Conservation (phyloP, 2,329 filamentous ascomycete species). For the Aspergillus bombycis region DNA sequence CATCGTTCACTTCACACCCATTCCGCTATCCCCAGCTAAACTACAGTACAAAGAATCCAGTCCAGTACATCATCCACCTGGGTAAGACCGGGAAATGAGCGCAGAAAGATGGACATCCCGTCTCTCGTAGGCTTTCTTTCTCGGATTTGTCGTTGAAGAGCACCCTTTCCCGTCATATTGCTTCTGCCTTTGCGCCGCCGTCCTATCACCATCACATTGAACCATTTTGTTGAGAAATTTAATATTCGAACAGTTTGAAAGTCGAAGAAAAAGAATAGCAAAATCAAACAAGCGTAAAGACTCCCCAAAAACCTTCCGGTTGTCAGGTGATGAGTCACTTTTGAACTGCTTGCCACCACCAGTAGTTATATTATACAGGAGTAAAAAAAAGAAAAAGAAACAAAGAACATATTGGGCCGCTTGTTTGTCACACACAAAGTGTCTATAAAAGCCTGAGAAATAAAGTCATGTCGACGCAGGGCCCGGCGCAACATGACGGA, state of each 20-base stretch:
- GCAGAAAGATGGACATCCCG: conserved; percentile 16
- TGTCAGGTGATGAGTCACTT: conserved; percentile 23
- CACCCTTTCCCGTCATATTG: not conserved
- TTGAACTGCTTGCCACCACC: conserved; percentile 23
- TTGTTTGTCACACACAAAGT: conserved; percentile 17
- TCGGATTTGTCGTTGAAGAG: conserved; percentile 11
- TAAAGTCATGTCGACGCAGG: not conserved
- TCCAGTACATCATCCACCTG: conserved; percentile 22
- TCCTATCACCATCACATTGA: conserved; percentile 18
- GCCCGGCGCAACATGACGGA: conserved; percentile 1
- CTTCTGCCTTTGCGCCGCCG: conserved; percentile 11
- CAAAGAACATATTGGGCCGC: conserved; percentile 18
- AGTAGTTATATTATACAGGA: conserved; percentile 28
- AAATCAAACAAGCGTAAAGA: conserved; percentile 10
- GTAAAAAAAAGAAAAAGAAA: conserved; percentile 14
- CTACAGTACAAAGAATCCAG: conserved; percentile 32
- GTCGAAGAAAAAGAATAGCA: conserved; percentile 3
- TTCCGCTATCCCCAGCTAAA: conserved; percentile 26
- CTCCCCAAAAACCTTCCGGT: conserved; percentile 16
- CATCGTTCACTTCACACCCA: conserved; percentile 13
- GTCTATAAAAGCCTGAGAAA: conserved; percentile 21
- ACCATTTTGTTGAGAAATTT: conserved; percentile 12
- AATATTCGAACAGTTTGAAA: conserved; percentile 2
- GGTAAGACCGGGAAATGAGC: conserved; percentile 18
- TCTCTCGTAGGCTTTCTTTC: conserved; percentile 23